Conservation (phyloP, 768 basidiomycete species). For the Boletus sensibilis region DNA sequence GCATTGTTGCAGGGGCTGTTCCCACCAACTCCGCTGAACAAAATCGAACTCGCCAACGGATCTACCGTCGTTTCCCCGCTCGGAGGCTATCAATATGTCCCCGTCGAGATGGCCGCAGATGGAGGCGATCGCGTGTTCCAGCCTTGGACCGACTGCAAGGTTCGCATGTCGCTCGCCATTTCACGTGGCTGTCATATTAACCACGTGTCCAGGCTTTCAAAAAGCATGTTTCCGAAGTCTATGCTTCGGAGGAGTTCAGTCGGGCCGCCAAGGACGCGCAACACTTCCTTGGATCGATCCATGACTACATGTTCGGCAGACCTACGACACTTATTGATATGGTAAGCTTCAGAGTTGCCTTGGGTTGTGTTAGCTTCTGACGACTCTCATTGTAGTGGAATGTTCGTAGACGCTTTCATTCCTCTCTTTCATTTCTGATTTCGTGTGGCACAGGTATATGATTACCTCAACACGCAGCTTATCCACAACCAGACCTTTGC, state of each 20-base stretch:
- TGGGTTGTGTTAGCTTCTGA: conserved; percentile 8
- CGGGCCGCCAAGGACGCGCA: conserved; percentile 51
- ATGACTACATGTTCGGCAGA: conserved; percentile 70
- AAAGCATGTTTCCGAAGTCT: conserved; percentile 61
- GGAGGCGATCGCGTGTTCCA: conserved; percentile 74
- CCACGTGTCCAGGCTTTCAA: conserved; percentile 51
- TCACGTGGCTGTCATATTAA: conserved; percentile 37
- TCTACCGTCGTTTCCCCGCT: conserved; percentile 71
- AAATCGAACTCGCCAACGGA: conserved; percentile 74
- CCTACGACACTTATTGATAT: conserved; percentile 62
- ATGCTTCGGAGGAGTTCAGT: conserved; percentile 64
- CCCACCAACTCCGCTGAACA: conserved; percentile 70
- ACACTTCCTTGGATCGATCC: conserved; percentile 61
- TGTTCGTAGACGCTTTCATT: conserved; percentile 41
- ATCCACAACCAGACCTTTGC: conserved; percentile 81
- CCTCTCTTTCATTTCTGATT: conserved; percentile 11
- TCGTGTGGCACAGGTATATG: conserved; percentile 52
- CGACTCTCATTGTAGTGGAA: conserved; percentile 59
- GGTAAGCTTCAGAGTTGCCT: conserved; percentile 40
- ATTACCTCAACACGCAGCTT: conserved; percentile 76
- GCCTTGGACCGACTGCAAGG: conserved; percentile 68
- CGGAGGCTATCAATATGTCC: conserved; percentile 84
- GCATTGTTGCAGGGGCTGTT: conserved; percentile 82
- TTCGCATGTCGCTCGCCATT: conserved; percentile 31
- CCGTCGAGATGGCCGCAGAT: conserved; percentile 53